These are phyloP conservation scores for Marasmius fiardii DNA, from an alignment of 1,284 basidiomycete genomes.

Conservation along the genomic window DNA sequence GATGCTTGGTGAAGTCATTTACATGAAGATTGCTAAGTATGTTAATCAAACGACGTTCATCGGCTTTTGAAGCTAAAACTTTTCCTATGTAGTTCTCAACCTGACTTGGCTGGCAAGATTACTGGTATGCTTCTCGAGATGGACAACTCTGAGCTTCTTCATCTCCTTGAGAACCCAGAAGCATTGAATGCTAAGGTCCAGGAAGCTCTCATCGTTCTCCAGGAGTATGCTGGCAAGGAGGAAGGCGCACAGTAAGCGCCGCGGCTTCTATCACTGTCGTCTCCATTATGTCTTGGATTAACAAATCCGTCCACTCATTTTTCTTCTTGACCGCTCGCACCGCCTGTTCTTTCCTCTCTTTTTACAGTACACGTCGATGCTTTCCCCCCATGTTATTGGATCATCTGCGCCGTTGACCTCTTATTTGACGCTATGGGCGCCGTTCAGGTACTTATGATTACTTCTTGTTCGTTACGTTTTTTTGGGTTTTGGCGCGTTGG, in stretches of 20 bases:
- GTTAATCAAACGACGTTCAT: conserved; percentile 29
- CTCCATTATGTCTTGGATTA: conserved; percentile 8
- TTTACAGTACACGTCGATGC: conserved; percentile 30
- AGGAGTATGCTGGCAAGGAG: conserved; percentile 66
- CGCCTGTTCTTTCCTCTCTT: conserved; percentile 20
- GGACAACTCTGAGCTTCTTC: conserved; percentile 89
- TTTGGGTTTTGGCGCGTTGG: conserved; percentile 34
- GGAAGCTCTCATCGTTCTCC: conserved; percentile 81
- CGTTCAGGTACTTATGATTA: conserved; percentile 14
- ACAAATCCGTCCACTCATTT: conserved; percentile 25
- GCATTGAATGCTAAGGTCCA: conserved; percentile 85
- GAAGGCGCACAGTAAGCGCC: conserved; percentile 25
- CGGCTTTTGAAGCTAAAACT: conserved; percentile 7
- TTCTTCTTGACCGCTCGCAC: conserved; percentile 27
- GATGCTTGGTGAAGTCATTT: conserved; percentile 92
- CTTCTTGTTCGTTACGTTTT: conserved; percentile 34
- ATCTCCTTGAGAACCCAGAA: conserved; percentile 78
- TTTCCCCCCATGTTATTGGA: conserved; percentile 18
- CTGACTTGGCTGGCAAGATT: conserved; percentile 94
- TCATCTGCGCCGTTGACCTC: conserved; percentile 16
- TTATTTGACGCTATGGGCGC: background rate
- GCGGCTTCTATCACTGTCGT: conserved; percentile 9
- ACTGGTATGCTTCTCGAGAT: conserved; percentile 98
- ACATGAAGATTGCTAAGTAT: conserved; percentile 82
- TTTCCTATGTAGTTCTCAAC: conserved; percentile 49